Evolutionary conservation across 2,329 filamentous ascomycete species (phyloP).

Genomic region (Scedosporium apiospermum): DNA sequence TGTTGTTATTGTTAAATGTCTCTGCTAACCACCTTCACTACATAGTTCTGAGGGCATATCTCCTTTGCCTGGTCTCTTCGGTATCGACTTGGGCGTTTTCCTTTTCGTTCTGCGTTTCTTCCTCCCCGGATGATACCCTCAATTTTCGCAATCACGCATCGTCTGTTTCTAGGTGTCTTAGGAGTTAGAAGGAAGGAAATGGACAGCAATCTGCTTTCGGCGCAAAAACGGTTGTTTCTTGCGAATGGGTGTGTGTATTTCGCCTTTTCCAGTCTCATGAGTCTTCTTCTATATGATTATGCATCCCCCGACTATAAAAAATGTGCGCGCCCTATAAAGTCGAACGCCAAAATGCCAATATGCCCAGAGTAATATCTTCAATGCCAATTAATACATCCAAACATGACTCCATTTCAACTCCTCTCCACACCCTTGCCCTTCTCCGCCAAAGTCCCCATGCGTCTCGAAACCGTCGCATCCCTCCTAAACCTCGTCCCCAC

Average conservation of each 20-base stretch:
- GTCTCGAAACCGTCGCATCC: constrained; percentile 19
- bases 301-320: too few species aligned
- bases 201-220: too few species aligned
- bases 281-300: too few species aligned
- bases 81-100: background rate
- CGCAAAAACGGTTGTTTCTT: too few species aligned
- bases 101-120: background rate
- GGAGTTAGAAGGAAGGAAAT: background rate
- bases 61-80: background rate
- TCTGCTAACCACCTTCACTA: too few species aligned
- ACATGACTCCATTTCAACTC: background rate
- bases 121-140: background rate
- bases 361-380: too few species aligned
- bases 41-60: background rate
- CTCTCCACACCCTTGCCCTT: background rate
- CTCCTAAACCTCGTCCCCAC: constrained; percentile 31
- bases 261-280: too few species aligned
- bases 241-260: too few species aligned
- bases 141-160: background rate
- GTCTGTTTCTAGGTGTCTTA: background rate
- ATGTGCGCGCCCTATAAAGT: too few species aligned
- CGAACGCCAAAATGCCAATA: too few species aligned
- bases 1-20: background rate
- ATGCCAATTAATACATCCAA: too few species aligned
- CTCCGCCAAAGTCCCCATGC: constrained; percentile 7